Evolutionary conservation across 225 moss, liverwort and hornwort genomes (phyloP).

Genomic region (Ulota crispa): DNA sequence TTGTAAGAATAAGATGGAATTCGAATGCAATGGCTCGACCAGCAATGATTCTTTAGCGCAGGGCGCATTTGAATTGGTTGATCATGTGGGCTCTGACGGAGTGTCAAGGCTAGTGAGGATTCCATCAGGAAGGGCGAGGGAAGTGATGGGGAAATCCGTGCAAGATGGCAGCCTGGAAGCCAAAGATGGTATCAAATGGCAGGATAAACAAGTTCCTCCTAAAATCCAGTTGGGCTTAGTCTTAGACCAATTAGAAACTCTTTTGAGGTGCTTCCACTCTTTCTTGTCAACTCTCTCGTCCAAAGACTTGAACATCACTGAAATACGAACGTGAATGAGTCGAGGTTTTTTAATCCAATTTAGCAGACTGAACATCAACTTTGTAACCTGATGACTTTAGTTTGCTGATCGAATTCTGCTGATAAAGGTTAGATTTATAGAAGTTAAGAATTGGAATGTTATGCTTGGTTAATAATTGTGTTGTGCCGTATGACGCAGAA

Average conservation of each 20-base stretch:
- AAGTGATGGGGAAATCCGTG: constrained; percentile 82
- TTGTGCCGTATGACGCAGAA: constrained; percentile 48
- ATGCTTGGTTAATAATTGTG: neutral
- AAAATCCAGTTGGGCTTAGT: constrained; percentile 84
- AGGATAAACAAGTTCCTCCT: constrained; percentile 83
- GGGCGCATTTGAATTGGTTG: constrained; percentile 71
- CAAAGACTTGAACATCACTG: neutral
- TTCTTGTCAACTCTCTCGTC: constrained; percentile 3
- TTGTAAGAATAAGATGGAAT: constrained; percentile 69
- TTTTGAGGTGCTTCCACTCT: constrained; percentile 59
- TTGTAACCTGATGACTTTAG: neutral
- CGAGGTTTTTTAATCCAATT: neutral
- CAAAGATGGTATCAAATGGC: constrained; percentile 95
- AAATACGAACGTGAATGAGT: constrained; percentile 3
- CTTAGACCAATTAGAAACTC: constrained; percentile 80
- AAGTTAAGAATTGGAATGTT: neutral
- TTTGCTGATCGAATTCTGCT: constrained; percentile 15
- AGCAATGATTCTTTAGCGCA: constrained; percentile 57
- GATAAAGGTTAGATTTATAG: neutral
- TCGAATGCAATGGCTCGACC: constrained; percentile 83
- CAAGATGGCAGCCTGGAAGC: constrained; percentile 94
- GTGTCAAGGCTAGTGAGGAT: constrained; percentile 81
- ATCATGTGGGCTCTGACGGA: constrained; percentile 74
- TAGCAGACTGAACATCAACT: neutral
- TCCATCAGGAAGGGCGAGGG: constrained; percentile 79